Conservation (phyloP, 106 monocot species). For the Apostasia shenzhenica region DNA sequence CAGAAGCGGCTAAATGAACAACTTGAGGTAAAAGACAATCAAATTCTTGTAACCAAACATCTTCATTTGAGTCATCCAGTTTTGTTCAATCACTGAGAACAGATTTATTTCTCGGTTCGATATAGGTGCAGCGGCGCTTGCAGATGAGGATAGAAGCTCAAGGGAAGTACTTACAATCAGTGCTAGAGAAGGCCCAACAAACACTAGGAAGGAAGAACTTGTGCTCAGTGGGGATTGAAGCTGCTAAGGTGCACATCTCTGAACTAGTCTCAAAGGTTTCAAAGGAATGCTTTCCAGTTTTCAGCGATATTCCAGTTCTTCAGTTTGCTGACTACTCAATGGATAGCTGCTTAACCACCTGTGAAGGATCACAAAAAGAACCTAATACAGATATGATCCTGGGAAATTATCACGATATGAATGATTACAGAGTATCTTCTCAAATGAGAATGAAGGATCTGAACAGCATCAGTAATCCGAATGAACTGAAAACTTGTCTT, state of each 20-base stretch:
- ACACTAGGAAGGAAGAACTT: slow-evolving; percentile 56
- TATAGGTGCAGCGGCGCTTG: slow-evolving; percentile 61
- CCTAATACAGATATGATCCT: slow-evolving; percentile 21
- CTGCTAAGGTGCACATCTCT: slow-evolving; percentile 40
- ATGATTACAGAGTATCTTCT: slow-evolving; percentile 12
- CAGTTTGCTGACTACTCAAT: slow-evolving; percentile 36
- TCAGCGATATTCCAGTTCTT: slow-evolving; percentile 15
- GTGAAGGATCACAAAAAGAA: slow-evolving; percentile 53
- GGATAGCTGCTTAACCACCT: slow-evolving; percentile 77
- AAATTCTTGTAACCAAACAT: neutral
- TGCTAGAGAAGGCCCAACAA: slow-evolving; percentile 82
- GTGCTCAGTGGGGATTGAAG: slow-evolving; percentile 25
- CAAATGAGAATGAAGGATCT: slow-evolving; percentile 15
- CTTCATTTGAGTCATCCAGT: too few species aligned
- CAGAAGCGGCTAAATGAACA: slow-evolving; percentile 75
- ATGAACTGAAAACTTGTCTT: neutral
- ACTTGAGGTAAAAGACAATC: slow-evolving; percentile 52
- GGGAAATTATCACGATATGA: slow-evolving; percentile 8
- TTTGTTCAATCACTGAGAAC: too few species aligned
- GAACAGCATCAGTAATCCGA: neutral
- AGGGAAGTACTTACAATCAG: slow-evolving; percentile 71
- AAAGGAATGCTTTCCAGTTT: slow-evolving; percentile 31
- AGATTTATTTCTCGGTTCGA: neutral
- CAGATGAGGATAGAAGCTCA: slow-evolving; percentile 76
- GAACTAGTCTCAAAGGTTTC: slow-evolving; percentile 48